Base-by-base conservation (phyloP, 345 rosid genomes). In the Luvunga scandens region DNA sequence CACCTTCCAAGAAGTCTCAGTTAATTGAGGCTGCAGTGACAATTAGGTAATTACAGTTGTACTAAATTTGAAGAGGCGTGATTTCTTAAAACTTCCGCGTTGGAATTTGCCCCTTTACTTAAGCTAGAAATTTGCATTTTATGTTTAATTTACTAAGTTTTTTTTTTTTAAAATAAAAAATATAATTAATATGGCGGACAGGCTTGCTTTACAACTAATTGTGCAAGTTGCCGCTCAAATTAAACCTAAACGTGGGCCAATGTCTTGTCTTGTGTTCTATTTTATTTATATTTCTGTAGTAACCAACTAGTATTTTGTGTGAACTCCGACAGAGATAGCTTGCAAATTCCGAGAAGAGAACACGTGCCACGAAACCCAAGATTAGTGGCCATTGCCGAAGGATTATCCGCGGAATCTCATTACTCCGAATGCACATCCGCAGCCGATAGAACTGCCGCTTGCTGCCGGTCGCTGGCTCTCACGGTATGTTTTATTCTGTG, bases 391-490 rank as follows among this genome's bases (percentile, higher is more conserved):
- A 42, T 60, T 25, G 85, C 79, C 1, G 84, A 82, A 14, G 85
- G 76, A 71, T 81, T 75, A 12, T 77, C 73, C 4, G 85, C 39
- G 45, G 89, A 82, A n/a, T n/a, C 79, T 59, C 30, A 30, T 1
- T 33, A 75, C 63, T 31, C 83, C 14, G 91, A 89, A 33, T 91
- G 93, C 81, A 38, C 76, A 9, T 78, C 90, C 4, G 84, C 86
- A 2, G 88, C 90, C 2, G 89, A 86, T 65, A 83, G 87, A 77
- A 88, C 85, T 55, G 91, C 89, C 33, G 77, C 86, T 13, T 88
- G 85, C 75, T 93, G 90, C 85, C 86, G 93, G 68, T 82, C 87
- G 5, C 75, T 92, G 76, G 97, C 93, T 64, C 78, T 93, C 19
- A 81, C 80, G 10, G 99, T 93, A 82, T 80, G 94, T 88, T 57